Percentiles rank a stretch among this genome's conserved stretches.
These are phyloP conservation scores for Medicago truncatula DNA, from an alignment of 306 rosid species.

Conservation along the genomic window MtrunA17r5.0-ANR NC_053043.1:14690501-14691000, in stretches of 20 bases:
- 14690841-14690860: too few relatives aligned
- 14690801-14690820: background rate
- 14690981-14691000: background rate
- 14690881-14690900: too few relatives aligned
- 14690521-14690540: conserved; percentile 25
- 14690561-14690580: conserved; percentile 33
- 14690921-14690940: too few relatives aligned
- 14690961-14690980: background rate
- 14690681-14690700: conserved; percentile 21
- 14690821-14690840: too few relatives aligned
- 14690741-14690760: background rate
- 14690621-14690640: background rate
- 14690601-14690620: conserved; percentile 7
- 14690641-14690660: conserved; percentile 2
- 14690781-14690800: background rate
- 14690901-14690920: too few relatives aligned
- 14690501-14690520: conserved; percentile 8
- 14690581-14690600: conserved; percentile 31
- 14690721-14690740: background rate
- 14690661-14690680: conserved; percentile 7
- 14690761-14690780: background rate
- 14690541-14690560: conserved; percentile 4
- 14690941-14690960: background rate
- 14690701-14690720: background rate
- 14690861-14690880: too few relatives aligned